Conservation (phyloP, 768 basidiomycete genomes). For the Pluteus cervinus region DNA sequence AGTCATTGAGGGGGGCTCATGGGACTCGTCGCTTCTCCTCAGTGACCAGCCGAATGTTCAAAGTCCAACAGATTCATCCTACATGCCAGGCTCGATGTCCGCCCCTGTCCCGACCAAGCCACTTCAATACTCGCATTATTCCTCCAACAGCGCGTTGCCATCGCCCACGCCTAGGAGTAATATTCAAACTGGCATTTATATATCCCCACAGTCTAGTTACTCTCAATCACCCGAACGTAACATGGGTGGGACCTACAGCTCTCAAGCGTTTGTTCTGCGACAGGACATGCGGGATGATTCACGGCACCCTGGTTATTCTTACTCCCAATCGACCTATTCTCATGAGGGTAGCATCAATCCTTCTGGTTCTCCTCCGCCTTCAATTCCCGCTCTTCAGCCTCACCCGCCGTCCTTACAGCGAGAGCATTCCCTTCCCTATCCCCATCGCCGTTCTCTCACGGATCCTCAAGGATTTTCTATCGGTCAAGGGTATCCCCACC, state of each 20-base stretch:
- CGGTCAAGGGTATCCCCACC: slow-evolving; percentile 42
- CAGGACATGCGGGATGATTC: slow-evolving; percentile 39
- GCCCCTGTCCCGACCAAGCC: slow-evolving; percentile 44
- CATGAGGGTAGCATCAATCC: too few relatives aligned
- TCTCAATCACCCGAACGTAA: slow-evolving; percentile 47
- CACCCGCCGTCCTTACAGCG: slow-evolving; percentile 32
- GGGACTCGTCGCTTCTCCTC: slow-evolving; percentile 55
- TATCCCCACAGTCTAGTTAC: slow-evolving; percentile 32
- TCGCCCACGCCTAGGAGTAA: slow-evolving; percentile 39
- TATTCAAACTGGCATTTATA: slow-evolving; percentile 38
- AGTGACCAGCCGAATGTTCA: slow-evolving; percentile 35
- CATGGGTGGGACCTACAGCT: slow-evolving; percentile 39
- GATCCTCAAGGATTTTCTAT: slow-evolving; percentile 50
- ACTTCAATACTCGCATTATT: slow-evolving; percentile 37
- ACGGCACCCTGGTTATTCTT: slow-evolving; percentile 45
- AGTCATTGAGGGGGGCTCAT: slow-evolving; percentile 42
- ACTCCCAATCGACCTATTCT: slow-evolving; percentile 43
- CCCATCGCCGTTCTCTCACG: slow-evolving; percentile 51
- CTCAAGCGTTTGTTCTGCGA: slow-evolving; percentile 37
- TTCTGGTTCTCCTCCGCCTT: slow-evolving; percentile 35
- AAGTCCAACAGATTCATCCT: slow-evolving; percentile 35
- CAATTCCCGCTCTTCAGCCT: slow-evolving; percentile 28
- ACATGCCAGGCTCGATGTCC: slow-evolving; percentile 38
- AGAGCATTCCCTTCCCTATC: slow-evolving; percentile 41
- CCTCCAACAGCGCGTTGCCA: slow-evolving; percentile 28